These are phyloP conservation scores for Trichoderma sp. DNA, from an alignment of 2,329 filamentous ascomycete species.

Conservation along the genomic window DNA sequence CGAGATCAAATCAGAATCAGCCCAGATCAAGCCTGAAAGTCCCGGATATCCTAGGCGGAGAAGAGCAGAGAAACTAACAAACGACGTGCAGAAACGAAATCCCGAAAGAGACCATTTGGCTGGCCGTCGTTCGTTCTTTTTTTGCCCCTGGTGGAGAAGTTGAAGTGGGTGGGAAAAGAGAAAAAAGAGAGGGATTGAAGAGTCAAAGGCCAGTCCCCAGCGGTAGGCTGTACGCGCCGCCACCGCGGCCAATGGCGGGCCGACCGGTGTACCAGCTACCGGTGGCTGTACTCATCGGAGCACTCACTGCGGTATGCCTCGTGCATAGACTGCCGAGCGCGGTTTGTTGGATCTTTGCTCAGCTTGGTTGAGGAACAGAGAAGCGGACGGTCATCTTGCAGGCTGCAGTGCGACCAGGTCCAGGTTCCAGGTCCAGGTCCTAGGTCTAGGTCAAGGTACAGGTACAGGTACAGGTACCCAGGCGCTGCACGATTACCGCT, in stretches of 20 bases:
- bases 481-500: neutral
- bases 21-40: slow-evolving; percentile 3
- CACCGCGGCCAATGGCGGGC: neutral
- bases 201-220: neutral
- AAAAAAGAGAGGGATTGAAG: neutral
- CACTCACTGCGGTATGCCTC: neutral
- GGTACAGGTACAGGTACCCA: neutral
- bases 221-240: neutral
- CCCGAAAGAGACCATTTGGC: neutral
- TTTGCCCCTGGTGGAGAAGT: slow-evolving; percentile 3
- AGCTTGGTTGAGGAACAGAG: neutral
- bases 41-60: neutral
- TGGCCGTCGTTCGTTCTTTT: neutral
- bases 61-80: neutral
- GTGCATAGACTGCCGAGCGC: neutral
- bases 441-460: neutral
- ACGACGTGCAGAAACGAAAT: neutral
- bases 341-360: slow-evolving; percentile 5
- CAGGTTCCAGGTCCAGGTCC: neutral
- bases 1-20: slow-evolving; percentile 1
- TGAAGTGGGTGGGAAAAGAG: neutral
- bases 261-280: neutral
- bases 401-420: slow-evolving; percentile 9
- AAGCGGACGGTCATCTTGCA: neutral
- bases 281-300: neutral